Base-by-base conservation (phyloP, 257 asterid species). In the Hygrophila difformis region DNA sequence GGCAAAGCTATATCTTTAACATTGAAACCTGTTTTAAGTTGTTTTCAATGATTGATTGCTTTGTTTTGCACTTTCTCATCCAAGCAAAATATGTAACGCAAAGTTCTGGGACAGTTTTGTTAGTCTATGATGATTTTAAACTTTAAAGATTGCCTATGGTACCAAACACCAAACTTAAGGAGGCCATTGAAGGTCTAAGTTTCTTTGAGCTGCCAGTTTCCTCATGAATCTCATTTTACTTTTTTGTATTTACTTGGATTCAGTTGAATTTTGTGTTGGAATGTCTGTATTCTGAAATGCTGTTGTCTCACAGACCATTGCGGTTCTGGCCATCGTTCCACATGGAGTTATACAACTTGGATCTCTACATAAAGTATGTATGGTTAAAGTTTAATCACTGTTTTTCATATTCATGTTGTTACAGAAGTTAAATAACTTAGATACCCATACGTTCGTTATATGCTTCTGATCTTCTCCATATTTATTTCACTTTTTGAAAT, bases 301-400 rank as follows among this genome's bases (percentile, higher is more conserved):
- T 45, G 45, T 61, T 29, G 55, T 51, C 43, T 47, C 67, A 71
- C 89, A 87, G 97, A 87, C 97, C 55, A 72, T 87, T 70, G 97
- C 78, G 31, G 87, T 81, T 57, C 81, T 81, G 54, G 75, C 88
- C 47, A 78, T 84, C 61, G 67, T 74, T 67, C 97, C 95, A 39
- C 67, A 70, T 43, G 97, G 97, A 61, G 92, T 81, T 48, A 68
- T 87, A 47, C 97, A 87, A 62, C 79, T 87, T 53, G 97, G 95
- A 56, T 76, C 93, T 63, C 45, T 78, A 44, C 73, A 84, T 53
- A 70, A 69, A 47, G 97, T 84, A 71, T 63, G 86, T 55, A n/a
- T 15, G 37, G 16, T 43, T 54, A 24, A 15, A 4, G 9, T 49
- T 47, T 21, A 39, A 44, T 61, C n/a, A n/a, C n/a, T n/a, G n/a